A percentile compares a stretch with the other conserved stretches of the same genome.
These are phyloP conservation scores for Paralagenidium karlingii DNA, from an alignment of 352 stramenopile species.

Conservation along the genomic window DNA sequence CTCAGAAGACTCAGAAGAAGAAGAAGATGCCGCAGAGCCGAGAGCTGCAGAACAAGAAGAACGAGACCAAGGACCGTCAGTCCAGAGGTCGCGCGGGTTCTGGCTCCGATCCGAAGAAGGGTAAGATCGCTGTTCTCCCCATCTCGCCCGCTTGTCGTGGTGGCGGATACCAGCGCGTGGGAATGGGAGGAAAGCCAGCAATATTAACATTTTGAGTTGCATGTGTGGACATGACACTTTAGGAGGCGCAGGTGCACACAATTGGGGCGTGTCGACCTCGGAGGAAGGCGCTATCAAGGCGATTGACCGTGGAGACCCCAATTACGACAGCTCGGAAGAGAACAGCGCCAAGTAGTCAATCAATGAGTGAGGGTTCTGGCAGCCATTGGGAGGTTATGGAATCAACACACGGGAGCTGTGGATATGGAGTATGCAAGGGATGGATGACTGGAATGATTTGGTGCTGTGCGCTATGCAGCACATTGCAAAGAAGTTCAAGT, in stretches of 20 bases:
- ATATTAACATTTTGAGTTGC: not conserved
- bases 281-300: constrained; percentile 22
- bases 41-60: constrained; percentile 77
- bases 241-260: constrained; percentile 74
- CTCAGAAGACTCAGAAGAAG: too few relatives aligned
- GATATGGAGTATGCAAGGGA: too few relatives aligned
- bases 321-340: constrained; percentile 31
- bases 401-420: too few relatives aligned
- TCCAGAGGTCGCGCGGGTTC: constrained; percentile 46
- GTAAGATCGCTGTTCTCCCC: constrained; percentile 11
- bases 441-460: too few relatives aligned
- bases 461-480: too few relatives aligned
- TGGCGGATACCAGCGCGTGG: not conserved
- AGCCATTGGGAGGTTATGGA: too few relatives aligned
- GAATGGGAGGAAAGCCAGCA: not conserved
- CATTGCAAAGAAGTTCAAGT: too few relatives aligned
- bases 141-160: too few relatives aligned
- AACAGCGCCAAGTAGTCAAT: too few relatives aligned
- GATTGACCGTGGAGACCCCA: constrained; percentile 61
- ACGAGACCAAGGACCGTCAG: constrained; percentile 73
- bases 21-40: constrained; percentile 56
- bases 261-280: constrained; percentile 47
- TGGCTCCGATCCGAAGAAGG: constrained; percentile 42
- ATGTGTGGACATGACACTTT: not conserved
- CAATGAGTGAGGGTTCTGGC: too few relatives aligned